phyloP scores from a whole-genome alignment of 805 yeast species.

The Yarrowia sp. region DNA sequence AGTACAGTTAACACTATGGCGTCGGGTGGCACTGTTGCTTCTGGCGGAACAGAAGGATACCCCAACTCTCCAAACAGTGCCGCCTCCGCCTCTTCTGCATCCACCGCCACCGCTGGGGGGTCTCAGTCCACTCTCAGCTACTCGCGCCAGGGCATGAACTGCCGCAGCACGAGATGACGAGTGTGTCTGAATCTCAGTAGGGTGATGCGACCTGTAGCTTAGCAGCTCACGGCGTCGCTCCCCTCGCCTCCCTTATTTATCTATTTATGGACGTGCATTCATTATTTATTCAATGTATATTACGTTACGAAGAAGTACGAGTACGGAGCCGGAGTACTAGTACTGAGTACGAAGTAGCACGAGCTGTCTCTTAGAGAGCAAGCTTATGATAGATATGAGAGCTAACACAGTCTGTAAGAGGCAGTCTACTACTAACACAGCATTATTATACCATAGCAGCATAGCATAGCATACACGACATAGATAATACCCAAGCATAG shows the following conservation, averaged over 20 bases:
- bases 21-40: constrained; percentile 14
- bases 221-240: constrained; percentile 4
- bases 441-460: too few species aligned
- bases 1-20: constrained; percentile 22
- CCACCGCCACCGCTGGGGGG: constrained; percentile 11
- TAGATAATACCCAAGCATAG: too few species aligned
- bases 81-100: constrained; percentile 20
- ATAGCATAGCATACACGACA: too few species aligned
- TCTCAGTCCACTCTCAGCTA: constrained; percentile 16
- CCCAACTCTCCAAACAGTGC: constrained; percentile 18
- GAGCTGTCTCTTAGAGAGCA: constrained; percentile 5
- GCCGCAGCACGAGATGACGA: constrained; percentile 4
- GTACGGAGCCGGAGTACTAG: too few species aligned
- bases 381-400: background rate
- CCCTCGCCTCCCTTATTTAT: constrained; percentile 20
- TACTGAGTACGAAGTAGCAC: too few species aligned
- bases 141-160: constrained; percentile 10
- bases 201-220: constrained; percentile 12
- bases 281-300: constrained; percentile 25
- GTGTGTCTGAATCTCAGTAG: background rate
- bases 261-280: constrained; percentile 27
- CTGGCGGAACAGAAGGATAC: constrained; percentile 8
- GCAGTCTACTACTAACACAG: too few species aligned
- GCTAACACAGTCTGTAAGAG: too few species aligned
- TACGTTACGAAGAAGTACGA: constrained; percentile 7